Base-by-base conservation (phyloP, 805 yeast genomes). In the Candida cerambycidarum region DNA sequence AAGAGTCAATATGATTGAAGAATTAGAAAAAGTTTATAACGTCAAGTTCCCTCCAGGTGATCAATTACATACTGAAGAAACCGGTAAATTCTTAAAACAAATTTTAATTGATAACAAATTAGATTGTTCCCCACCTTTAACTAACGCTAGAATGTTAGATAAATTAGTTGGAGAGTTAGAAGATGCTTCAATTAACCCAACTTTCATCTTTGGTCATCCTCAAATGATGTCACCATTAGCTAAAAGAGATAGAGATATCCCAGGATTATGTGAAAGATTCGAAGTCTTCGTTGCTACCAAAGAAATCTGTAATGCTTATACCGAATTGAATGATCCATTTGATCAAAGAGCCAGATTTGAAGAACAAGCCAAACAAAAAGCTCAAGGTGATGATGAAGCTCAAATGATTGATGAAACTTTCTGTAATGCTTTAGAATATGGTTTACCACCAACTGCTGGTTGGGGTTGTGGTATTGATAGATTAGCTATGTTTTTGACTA, bases 401-500 rank as follows among this genome's bases (percentile, higher is more conserved):
- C 98, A 92, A 76, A 63, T 89, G 68, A 79, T 93, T 52, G 99
- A 92, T 67, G 99, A 92, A 75, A 85, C 87, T 52, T 92, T 92
- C 90, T 85, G 95, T 77, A 87, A 90, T 59, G 97, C 99, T 54
- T 80, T 92, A 61, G 99, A 92, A 75, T 92, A 89, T 69, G 99
- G 98, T 71, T 79, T 92, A 61, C 99, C 99, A 47, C 99, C 99
- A 59, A 93, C 98, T 57, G 98, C 95, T 68, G 99, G 99, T 56
- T 92, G 98, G 98, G 99, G 99, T 58, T 85, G 96, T 73, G 99
- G 99, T 79, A 90, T 92, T 56, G 99, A 92, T 73, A 85, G 99
- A 78, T 67, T 92, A 62, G 89, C 97, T 62, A 92, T 92, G 99
- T 93, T 93, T 77, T 80, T 93, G 74, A 93, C 98, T 49, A 82